Percentiles rank a stretch among this genome's conserved stretches.
These are phyloP conservation scores for Neurospora tetrasperma DNA, from an alignment of 495 filamentous ascomycete species.

Conservation along the genomic window DNA sequence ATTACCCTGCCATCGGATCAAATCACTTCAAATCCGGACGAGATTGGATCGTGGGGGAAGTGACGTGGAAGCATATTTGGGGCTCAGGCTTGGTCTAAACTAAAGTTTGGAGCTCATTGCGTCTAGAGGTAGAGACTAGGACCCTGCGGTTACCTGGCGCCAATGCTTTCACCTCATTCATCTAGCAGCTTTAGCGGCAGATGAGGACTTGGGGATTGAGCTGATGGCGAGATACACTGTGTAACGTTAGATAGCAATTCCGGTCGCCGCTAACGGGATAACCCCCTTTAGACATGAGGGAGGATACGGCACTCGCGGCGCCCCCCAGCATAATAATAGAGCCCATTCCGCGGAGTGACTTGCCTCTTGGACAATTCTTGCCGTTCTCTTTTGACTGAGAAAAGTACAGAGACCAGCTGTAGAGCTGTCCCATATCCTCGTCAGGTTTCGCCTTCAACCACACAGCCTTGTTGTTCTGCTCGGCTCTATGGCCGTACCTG, in stretches of 20 bases:
- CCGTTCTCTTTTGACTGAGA: not conserved
- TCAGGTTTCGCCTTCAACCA: not conserved
- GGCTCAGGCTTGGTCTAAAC: not conserved
- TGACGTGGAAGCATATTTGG: not conserved
- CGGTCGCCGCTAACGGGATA: not conserved
- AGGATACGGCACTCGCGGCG: not conserved
- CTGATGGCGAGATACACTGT: not conserved
- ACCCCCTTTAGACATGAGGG: not conserved
- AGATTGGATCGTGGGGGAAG: not conserved
- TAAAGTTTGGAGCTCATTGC: not conserved
- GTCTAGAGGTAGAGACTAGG: not conserved
- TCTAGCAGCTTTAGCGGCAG: not conserved
- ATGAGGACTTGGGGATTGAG: not conserved
- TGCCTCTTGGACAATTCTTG: not conserved
- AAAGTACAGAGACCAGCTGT: not conserved
- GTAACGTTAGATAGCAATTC: not conserved
- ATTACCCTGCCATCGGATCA: not conserved
- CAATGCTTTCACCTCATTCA: not conserved
- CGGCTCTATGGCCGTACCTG: slow-evolving; percentile 4
- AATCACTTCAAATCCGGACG: not conserved
- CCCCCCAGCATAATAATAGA: not conserved
- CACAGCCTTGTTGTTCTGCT: not conserved
- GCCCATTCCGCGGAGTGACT: not conserved
- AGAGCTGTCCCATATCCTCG: not conserved
- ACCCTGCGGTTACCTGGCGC: not conserved